Evolutionary conservation across 73 alveolate genomes (phyloP).

Genomic region (Blepharisma stoltei): DNA sequence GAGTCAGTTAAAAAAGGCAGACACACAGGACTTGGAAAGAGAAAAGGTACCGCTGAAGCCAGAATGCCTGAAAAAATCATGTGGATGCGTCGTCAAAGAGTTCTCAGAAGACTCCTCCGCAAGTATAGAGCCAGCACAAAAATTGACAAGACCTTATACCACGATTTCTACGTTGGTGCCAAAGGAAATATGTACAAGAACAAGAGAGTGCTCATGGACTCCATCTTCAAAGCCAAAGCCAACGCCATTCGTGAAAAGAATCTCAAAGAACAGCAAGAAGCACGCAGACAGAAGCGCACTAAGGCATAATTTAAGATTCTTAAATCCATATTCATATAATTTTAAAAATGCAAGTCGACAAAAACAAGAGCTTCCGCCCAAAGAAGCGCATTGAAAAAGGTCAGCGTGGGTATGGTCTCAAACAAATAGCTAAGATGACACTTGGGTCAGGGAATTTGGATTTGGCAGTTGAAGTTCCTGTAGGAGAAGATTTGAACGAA

Average conservation of each 20-base stretch:
- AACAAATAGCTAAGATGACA: conserved; percentile 88
- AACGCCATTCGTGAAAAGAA: conserved; percentile 38
- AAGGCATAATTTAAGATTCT: too few relatives aligned
- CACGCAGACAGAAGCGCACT: conserved; percentile 47
- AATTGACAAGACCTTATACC: conserved; percentile 71
- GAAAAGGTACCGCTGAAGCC: conserved; percentile 96
- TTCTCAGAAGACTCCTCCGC: conserved; percentile 78
- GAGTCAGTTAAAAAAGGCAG: conserved; percentile 86
- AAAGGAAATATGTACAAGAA: conserved; percentile 79
- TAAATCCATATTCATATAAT: too few relatives aligned
- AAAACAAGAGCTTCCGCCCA: conserved; percentile 54
- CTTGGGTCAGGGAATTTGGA: conserved; percentile 83
- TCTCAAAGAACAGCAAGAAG: conserved; percentile 64
- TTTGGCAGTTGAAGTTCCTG: conserved; percentile 87
- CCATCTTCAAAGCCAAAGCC: conserved; percentile 72
- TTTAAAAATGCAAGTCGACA: conserved; percentile 35
- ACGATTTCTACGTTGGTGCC: conserved; percentile 68
- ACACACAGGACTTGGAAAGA: conserved; percentile 97
- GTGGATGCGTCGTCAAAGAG: conserved; percentile 90
- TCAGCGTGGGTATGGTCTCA: conserved; percentile 81
- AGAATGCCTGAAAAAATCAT: conserved; percentile 96
- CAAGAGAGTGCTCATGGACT: conserved; percentile 70
- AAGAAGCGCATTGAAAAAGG: conserved; percentile 76
- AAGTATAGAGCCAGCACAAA: conserved; percentile 73
- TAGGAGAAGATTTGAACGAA: conserved; percentile 89